phyloP scores from a whole-genome alignment of 768 basidiomycete genomes.

The Gloeopeniophorella convolvens region DNA sequence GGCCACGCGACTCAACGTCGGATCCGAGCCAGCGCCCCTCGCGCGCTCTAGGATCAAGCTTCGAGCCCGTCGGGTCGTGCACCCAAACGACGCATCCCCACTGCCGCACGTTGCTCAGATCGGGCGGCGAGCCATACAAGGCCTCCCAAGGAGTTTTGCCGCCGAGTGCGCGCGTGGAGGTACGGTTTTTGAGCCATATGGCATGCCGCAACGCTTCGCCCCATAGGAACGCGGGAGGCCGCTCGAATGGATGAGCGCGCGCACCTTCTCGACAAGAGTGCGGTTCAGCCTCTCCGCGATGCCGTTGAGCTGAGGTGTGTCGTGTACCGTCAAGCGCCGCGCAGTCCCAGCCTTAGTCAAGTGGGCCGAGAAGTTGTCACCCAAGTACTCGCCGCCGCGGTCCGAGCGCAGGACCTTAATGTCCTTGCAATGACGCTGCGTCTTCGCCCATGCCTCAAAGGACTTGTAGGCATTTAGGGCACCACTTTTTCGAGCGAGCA shows the following conservation, averaged over 20 bases:
- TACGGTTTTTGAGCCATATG: conserved; percentile 33
- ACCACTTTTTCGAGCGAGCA: background rate
- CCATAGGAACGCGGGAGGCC: conserved; percentile 7
- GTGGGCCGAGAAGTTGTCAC: background rate
- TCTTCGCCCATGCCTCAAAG: too few relatives aligned
- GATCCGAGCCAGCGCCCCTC: conserved; percentile 1
- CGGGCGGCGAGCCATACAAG: conserved; percentile 6
- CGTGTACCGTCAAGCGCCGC: background rate
- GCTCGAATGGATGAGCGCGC: background rate
- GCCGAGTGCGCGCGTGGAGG: conserved; percentile 25
- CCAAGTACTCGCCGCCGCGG: too few relatives aligned
- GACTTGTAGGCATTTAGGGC: background rate
- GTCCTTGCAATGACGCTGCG: background rate
- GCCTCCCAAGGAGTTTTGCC: conserved; percentile 23
- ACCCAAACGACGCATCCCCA: background rate
- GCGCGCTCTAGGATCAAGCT: background rate
- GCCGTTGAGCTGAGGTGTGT: conserved; percentile 35
- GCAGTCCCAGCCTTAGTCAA: background rate
- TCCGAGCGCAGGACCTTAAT: background rate
- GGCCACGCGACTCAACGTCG: background rate
- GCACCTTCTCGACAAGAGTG: conserved; percentile 29
- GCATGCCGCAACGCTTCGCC: conserved; percentile 23
- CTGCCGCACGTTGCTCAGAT: background rate
- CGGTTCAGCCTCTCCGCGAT: conserved; percentile 36
- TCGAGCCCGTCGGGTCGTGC: background rate